phyloP scores from a whole-genome alignment of 805 yeast species.

The Yarrowia yakushimensis region DNA sequence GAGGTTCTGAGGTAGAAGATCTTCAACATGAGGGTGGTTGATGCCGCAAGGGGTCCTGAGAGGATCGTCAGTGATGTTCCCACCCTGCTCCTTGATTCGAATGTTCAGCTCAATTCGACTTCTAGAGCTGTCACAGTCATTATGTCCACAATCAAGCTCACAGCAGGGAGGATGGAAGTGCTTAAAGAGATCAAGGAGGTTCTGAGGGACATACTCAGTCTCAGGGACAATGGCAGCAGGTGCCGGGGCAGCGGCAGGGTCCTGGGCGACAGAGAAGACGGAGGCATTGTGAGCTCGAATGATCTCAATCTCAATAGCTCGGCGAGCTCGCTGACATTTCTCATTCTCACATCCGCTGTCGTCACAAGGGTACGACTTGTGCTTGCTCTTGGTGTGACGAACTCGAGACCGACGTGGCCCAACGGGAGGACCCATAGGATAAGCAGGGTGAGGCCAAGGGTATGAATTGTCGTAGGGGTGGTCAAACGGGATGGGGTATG shows the following conservation, averaged over 20 bases:
- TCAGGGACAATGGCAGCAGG: not conserved
- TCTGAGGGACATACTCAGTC: conserved; percentile 6
- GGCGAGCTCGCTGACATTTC: conserved; percentile 12
- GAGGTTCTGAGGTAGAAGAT: not conserved
- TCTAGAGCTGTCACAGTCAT: not conserved
- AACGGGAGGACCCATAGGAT: conserved; percentile 3
- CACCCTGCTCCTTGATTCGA: conserved; percentile 5
- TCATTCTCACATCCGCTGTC: conserved; percentile 10
- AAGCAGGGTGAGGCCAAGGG: conserved; percentile 7
- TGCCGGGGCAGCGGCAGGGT: not conserved
- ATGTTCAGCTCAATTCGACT: conserved; percentile 11
- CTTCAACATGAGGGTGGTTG: conserved; percentile 1
- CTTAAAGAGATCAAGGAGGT: conserved; percentile 22
- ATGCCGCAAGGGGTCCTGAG: conserved; percentile 1
- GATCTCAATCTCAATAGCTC: conserved; percentile 15
- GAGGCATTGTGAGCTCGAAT: conserved; percentile 11
- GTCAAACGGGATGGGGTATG: not conserved
- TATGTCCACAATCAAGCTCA: conserved; percentile 1
- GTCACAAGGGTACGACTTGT: conserved; percentile 15
- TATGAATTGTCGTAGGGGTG: not conserved
- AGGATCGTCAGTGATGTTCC: not conserved
- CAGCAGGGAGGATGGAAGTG: conserved; percentile 18
- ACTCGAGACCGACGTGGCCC: not conserved
- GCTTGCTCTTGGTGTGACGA: not conserved
- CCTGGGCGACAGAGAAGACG: not conserved